These are phyloP conservation scores for Talaromyces adpressus DNA, from an alignment of 495 filamentous ascomycete genomes.

Conservation along the genomic window DNA sequence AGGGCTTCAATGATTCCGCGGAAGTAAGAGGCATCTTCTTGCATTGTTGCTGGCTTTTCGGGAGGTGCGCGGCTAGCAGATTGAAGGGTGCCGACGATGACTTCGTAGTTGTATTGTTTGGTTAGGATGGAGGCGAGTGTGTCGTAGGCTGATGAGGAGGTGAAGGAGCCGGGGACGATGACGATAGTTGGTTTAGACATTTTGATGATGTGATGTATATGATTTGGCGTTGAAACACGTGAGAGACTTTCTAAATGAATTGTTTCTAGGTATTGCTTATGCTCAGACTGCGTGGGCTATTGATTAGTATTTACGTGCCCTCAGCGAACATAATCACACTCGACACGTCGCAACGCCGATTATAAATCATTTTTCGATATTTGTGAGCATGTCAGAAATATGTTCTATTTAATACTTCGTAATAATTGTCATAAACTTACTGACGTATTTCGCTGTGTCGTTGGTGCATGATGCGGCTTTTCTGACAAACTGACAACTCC, in stretches of 20 bases:
- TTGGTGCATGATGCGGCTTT: not conserved
- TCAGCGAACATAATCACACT: not conserved
- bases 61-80: constrained; percentile 33
- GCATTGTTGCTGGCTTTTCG: constrained; percentile 28
- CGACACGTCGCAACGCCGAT: not conserved
- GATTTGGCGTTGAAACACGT: not conserved
- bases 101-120: constrained; percentile 22
- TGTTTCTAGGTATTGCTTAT: not conserved
- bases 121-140: constrained; percentile 24
- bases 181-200: constrained; percentile 35
- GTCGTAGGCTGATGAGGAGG: constrained; percentile 26
- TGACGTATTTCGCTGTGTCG: not conserved
- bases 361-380: not conserved
- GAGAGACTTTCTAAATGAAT: not conserved
- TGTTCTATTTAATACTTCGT: not conserved
- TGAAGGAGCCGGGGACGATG: constrained; percentile 44
- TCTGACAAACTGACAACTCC: not conserved
- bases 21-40: constrained; percentile 24
- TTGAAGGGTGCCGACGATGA: constrained; percentile 30
- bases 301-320: not conserved
- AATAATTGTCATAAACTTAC: not conserved
- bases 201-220: not conserved
- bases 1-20: constrained; percentile 17
- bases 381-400: not conserved
- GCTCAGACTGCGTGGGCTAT: not conserved